A percentile compares a stretch with the other conserved stretches of the same genome.
These are phyloP conservation scores for Lipomyces sp. DNA, from an alignment of 805 yeast species.

Conservation along the genomic window DNA sequence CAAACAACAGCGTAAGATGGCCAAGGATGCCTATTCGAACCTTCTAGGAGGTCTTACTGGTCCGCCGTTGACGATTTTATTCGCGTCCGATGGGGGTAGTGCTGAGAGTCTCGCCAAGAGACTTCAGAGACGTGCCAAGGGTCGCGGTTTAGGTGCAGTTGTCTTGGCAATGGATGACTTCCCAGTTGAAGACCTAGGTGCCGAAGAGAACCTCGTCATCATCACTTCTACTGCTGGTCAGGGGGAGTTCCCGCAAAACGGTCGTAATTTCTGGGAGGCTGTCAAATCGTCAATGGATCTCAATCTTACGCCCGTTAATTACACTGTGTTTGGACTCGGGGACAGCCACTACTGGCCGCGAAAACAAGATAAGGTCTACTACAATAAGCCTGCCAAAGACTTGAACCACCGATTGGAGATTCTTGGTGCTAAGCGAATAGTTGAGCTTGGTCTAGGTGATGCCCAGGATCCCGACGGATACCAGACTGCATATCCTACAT, in stretches of 20 bases:
- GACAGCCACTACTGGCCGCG: slow-evolving; percentile 95
- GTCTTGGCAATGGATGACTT: slow-evolving; percentile 73
- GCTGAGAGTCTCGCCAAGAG: slow-evolving; percentile 81
- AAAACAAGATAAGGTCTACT: slow-evolving; percentile 90
- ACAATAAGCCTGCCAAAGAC: slow-evolving; percentile 87
- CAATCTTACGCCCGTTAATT: slow-evolving; percentile 63
- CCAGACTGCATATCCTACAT: slow-evolving; percentile 81
- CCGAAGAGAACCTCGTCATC: slow-evolving; percentile 70
- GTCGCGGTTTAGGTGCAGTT: slow-evolving; percentile 73
- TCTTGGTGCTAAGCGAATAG: slow-evolving; percentile 74
- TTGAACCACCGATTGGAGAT: slow-evolving; percentile 64
- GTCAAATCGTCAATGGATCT: slow-evolving; percentile 64
- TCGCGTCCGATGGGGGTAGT: slow-evolving; percentile 91
- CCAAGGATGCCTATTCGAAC: slow-evolving; percentile 76
- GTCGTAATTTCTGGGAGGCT: slow-evolving; percentile 76
- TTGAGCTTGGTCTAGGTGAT: slow-evolving; percentile 87
- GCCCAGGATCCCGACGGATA: slow-evolving; percentile 98
- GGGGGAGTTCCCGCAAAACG: slow-evolving; percentile 86
- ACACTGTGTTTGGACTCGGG: slow-evolving; percentile 76
- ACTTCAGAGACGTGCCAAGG: slow-evolving; percentile 75
- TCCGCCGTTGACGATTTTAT: slow-evolving; percentile 84
- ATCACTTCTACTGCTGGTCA: slow-evolving; percentile 81
- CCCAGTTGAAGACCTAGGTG: slow-evolving; percentile 71
- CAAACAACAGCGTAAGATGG: slow-evolving; percentile 63
- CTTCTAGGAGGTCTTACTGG: slow-evolving; percentile 87